Conservation (phyloP, 345 rosid species). For the Citrus inodora region DNA sequence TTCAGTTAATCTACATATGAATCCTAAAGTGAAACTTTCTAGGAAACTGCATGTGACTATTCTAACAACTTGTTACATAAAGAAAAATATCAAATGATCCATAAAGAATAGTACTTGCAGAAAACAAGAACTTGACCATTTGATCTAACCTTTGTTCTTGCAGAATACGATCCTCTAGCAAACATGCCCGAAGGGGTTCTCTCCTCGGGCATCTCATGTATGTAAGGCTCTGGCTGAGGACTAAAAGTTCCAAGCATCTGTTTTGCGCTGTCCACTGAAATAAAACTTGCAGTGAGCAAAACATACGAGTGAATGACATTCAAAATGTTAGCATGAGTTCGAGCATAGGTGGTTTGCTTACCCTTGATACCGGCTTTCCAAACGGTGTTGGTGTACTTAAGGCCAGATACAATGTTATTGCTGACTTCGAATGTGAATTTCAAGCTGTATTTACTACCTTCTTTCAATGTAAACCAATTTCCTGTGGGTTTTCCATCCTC, state of each 20-base stretch:
- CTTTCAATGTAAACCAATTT: slow-evolving; percentile 71
- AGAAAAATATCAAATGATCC: background rate
- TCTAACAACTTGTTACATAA: background rate
- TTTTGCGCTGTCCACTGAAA: slow-evolving; percentile 59
- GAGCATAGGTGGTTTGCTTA: slow-evolving; percentile 19
- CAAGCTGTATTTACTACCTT: slow-evolving; percentile 62
- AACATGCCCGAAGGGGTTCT: slow-evolving; percentile 71
- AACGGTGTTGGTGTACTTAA: slow-evolving; percentile 69
- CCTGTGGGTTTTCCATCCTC: slow-evolving; percentile 61
- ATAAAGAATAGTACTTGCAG: background rate
- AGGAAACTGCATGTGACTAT: background rate
- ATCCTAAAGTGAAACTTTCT: background rate
- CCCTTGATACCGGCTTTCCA: slow-evolving; percentile 78
- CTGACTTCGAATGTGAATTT: slow-evolving; percentile 62
- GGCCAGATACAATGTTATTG: slow-evolving; percentile 84
- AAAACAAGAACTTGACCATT: background rate
- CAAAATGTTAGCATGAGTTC: background rate
- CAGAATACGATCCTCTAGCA: slow-evolving; percentile 73
- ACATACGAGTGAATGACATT: background rate
- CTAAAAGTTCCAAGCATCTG: slow-evolving; percentile 84
- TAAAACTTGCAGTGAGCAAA: background rate
- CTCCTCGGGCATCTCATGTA: slow-evolving; percentile 61
- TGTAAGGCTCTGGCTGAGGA: slow-evolving; percentile 70
- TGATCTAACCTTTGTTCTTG: slow-evolving; percentile 61
- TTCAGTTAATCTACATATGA: background rate